These are phyloP conservation scores for Fraxinus latifolia DNA, from an alignment of 305 asterid species.

Conservation along the genomic window DNA sequence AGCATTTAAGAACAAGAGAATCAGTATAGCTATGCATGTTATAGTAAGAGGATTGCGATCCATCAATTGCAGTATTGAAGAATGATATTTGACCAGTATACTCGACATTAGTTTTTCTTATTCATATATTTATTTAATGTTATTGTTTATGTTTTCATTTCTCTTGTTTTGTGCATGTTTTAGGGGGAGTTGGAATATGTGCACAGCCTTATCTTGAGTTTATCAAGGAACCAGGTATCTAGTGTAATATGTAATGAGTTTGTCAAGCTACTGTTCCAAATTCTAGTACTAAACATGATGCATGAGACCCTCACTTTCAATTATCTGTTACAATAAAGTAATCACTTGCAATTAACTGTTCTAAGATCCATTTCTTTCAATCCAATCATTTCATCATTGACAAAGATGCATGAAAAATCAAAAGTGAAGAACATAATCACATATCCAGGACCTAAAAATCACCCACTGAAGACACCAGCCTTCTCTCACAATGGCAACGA, in stretches of 20 bases:
- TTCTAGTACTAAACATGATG: not conserved
- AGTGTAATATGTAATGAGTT: slow-evolving; percentile 12
- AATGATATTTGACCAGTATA: not conserved
- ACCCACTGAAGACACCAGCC: not conserved
- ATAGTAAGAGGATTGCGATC: not conserved
- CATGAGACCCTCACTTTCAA: not conserved
- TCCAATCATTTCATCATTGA: not conserved
- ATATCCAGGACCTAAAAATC: not conserved
- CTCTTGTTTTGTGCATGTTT: not conserved
- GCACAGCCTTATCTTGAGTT: not conserved
- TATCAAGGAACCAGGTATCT: not conserved
- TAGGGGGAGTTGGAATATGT: not conserved
- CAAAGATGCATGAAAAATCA: not conserved
- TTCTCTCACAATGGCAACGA: not conserved
- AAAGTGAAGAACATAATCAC: not conserved
- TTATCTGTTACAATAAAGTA: not conserved
- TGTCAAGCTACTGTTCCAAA: not conserved
- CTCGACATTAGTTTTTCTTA: not conserved
- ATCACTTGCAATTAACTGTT: not conserved
- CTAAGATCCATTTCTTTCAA: not conserved
- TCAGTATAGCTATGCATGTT: slow-evolving; percentile 6
- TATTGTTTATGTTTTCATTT: not conserved
- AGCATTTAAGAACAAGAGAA: slow-evolving; percentile 10
- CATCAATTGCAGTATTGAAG: slow-evolving; percentile 14
- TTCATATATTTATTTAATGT: not conserved